These are phyloP conservation scores for Globisporangium paroecandrum DNA, from an alignment of 352 stramenopile genomes.

Conservation along the genomic window DNA sequence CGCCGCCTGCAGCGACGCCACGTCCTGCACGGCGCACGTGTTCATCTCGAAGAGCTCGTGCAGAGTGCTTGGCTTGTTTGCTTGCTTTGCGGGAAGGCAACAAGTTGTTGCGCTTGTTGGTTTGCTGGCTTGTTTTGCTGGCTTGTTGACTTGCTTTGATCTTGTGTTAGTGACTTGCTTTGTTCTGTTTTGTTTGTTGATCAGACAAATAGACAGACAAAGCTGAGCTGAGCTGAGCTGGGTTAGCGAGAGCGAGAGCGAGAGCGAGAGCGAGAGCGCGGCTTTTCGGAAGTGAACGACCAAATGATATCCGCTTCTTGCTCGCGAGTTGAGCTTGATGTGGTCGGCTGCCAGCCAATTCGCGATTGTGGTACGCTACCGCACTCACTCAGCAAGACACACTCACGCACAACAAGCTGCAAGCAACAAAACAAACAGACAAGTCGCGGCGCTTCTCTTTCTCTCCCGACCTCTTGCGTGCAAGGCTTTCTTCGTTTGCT, in stretches of 20 bases:
- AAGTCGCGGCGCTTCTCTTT: neutral
- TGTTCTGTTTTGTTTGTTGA: neutral
- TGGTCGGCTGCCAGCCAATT: neutral
- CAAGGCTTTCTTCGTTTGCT: conserved; percentile 11
- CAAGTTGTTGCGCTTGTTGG: neutral
- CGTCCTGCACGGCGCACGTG: conserved; percentile 55
- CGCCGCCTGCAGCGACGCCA: conserved; percentile 46
- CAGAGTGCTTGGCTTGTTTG: neutral
- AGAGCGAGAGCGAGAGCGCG: neutral
- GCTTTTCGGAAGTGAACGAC: neutral
- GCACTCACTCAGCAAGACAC: neutral
- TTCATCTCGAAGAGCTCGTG: conserved; percentile 36
- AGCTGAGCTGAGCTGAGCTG: neutral
- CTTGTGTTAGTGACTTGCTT: neutral
- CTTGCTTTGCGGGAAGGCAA: neutral
- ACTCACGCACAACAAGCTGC: neutral
- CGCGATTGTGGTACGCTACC: neutral
- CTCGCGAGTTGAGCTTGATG: neutral
- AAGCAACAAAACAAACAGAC: neutral
- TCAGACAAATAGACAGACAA: neutral
- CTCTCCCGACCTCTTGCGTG: neutral
- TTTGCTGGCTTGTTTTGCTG: neutral
- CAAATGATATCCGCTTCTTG: neutral
- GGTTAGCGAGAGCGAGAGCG: neutral
- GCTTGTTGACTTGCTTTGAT: neutral